phyloP scores from a whole-genome alignment of 176 grass and related monocot genomes.

The Triticum turgidum region DNA sequence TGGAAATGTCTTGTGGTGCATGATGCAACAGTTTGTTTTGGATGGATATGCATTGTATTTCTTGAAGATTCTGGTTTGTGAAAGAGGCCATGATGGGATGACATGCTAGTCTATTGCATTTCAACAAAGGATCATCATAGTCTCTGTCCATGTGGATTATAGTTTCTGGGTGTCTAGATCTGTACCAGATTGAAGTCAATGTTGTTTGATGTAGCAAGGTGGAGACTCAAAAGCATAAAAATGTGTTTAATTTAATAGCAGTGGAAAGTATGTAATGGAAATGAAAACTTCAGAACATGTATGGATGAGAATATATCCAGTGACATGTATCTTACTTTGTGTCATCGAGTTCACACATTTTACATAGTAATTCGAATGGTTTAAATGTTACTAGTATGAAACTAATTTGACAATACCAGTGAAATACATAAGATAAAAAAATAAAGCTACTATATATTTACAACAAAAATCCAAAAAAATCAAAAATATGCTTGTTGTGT shows the following conservation, averaged over 20 bases:
- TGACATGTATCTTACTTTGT: not conserved
- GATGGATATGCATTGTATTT: slow-evolving; percentile 16
- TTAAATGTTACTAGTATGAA: not conserved
- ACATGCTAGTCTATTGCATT: too few species aligned
- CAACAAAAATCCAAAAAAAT: too few species aligned
- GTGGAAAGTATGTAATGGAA: not conserved
- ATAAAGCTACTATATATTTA: too few species aligned
- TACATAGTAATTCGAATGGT: not conserved
- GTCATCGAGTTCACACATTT: not conserved
- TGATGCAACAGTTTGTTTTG: slow-evolving; percentile 29
- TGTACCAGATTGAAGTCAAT: not conserved
- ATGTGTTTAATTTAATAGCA: not conserved
- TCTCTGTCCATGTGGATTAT: not conserved
- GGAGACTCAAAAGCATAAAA: not conserved
- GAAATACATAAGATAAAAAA: not conserved
- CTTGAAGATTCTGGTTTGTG: slow-evolving; percentile 16
- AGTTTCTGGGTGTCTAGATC: not conserved
- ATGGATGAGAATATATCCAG: not conserved
- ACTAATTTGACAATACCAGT: not conserved
- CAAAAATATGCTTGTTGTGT: too few species aligned
- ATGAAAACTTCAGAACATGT: not conserved
- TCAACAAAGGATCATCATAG: too few species aligned
- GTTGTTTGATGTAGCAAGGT: not conserved
- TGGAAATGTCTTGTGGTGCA: not conserved
- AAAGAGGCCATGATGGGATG: not conserved